Percentiles rank a stretch among this genome's conserved stretches.
Conservation (phyloP, 2,329 filamentous ascomycete species). For the Beauveria medogensis region DNA sequence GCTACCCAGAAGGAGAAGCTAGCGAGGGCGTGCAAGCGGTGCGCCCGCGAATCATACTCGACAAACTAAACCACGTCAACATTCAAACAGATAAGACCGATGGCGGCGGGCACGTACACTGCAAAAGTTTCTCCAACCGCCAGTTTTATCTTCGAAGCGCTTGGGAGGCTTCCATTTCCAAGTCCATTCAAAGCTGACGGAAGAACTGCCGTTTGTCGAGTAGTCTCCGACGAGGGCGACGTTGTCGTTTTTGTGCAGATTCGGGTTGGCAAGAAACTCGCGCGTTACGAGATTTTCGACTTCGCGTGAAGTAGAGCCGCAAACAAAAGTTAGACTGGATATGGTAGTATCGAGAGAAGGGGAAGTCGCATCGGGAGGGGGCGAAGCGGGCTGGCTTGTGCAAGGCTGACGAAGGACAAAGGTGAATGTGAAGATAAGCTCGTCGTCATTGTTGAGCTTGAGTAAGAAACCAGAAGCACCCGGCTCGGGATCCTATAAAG, state of each 20-base stretch:
- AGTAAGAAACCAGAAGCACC: slow-evolving; percentile 67
- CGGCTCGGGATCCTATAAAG: slow-evolving; percentile 65
- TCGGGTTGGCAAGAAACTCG: slow-evolving; percentile 95
- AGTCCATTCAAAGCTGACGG: slow-evolving; percentile 85
- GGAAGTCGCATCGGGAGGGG: slow-evolving; percentile 54
- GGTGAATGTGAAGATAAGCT: slow-evolving; percentile 86
- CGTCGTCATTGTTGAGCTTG: slow-evolving; percentile 82
- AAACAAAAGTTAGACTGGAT: slow-evolving; percentile 85
- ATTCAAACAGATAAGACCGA: neutral
- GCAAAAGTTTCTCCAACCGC: slow-evolving; percentile 93
- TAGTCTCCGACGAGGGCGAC: slow-evolving; percentile 93
- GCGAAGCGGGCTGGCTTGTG: slow-evolving; percentile 41
- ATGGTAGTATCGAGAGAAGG: slow-evolving; percentile 62
- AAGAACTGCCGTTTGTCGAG: slow-evolving; percentile 70
- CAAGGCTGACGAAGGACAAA: slow-evolving; percentile 63
- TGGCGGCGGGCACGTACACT: slow-evolving; percentile 49
- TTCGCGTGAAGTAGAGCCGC: slow-evolving; percentile 76
- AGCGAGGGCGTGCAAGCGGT: slow-evolving; percentile 78
- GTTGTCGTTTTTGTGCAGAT: slow-evolving; percentile 94
- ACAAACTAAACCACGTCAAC: slow-evolving; percentile 58
- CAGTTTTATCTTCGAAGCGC: slow-evolving; percentile 67
- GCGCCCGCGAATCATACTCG: slow-evolving; percentile 90
- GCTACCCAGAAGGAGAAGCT: slow-evolving; percentile 95
- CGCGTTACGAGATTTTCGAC: slow-evolving; percentile 89
- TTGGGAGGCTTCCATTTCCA: slow-evolving; percentile 97